Conservation (phyloP, 345 rosid genomes). For the Hibiscus mutabilis region DNA sequence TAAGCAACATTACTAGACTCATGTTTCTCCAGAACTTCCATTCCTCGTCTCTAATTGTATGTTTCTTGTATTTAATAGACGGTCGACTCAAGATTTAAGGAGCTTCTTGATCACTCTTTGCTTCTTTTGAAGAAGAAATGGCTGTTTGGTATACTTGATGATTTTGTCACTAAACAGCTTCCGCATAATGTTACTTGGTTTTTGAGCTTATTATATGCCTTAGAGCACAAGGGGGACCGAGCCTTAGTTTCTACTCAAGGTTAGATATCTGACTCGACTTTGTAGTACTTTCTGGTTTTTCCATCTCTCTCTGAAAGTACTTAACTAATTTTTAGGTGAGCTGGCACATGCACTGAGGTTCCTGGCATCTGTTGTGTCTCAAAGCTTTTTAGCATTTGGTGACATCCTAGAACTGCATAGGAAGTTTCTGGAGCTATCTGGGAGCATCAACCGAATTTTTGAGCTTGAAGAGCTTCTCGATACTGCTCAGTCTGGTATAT, state of each 20-base stretch:
- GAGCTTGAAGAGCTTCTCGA: slow-evolving; percentile 96
- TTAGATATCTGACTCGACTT: slow-evolving; percentile 20
- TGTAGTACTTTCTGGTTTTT: background rate
- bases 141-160: slow-evolving; percentile 84
- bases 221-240: slow-evolving; percentile 90
- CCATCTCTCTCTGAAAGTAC: background rate
- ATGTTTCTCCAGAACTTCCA: background rate
- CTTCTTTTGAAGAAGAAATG: slow-evolving; percentile 84
- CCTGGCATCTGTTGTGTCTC: slow-evolving; percentile 97
- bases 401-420: slow-evolving; percentile 91
- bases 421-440: slow-evolving; percentile 90
- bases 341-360: slow-evolving; percentile 94
- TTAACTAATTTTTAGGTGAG: slow-evolving; percentile 55
- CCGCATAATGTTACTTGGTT: slow-evolving; percentile 99
- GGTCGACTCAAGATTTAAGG: slow-evolving; percentile 83
- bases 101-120: slow-evolving; percentile 78
- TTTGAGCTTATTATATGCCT: slow-evolving; percentile 86
- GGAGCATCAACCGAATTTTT: slow-evolving; percentile 78
- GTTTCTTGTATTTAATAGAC: slow-evolving; percentile 38
- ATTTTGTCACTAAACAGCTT: slow-evolving; percentile 94
- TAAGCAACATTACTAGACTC: background rate
- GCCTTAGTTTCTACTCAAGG: slow-evolving; percentile 85
- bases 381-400: slow-evolving; percentile 97
- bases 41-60: background rate
- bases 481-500: slow-evolving; percentile 74